phyloP scores from a whole-genome alignment of 2,329 filamentous ascomycete species.

The Teratosphaeria gauchensis region DNA sequence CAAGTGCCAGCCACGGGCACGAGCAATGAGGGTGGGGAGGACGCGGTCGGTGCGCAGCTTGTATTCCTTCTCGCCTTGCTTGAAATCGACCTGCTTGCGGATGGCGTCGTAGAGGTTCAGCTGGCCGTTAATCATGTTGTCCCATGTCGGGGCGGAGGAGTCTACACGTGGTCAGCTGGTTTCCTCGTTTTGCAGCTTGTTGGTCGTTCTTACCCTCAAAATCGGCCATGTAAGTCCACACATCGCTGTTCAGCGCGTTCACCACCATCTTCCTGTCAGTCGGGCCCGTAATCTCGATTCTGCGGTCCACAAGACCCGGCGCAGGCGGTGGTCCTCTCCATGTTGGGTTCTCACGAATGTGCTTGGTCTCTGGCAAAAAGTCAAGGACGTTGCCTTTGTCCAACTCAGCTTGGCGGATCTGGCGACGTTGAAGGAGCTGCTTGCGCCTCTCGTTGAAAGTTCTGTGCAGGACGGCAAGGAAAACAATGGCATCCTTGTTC shows the following conservation, averaged over 20 bases:
- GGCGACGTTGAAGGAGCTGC: conserved; percentile 74
- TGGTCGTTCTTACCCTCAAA: conserved; percentile 67
- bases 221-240: conserved; percentile 99
- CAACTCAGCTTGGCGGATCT: conserved; percentile 80
- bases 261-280: conserved; percentile 99
- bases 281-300: conserved; percentile 94
- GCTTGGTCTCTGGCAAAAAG: conserved; percentile 90
- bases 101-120: conserved; percentile 96
- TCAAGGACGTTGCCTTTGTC: conserved; percentile 83
- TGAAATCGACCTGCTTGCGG: conserved; percentile 90
- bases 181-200: not conserved
- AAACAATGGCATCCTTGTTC: conserved; percentile 79
- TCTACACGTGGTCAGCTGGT: conserved; percentile 43
- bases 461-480: conserved; percentile 88
- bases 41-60: conserved; percentile 86
- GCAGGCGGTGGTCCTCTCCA: conserved; percentile 91
- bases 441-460: conserved; percentile 89
- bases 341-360: conserved; percentile 85
- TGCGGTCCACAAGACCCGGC: conserved; percentile 82
- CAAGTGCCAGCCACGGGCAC: conserved; percentile 93
- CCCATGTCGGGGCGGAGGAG: conserved; percentile 92
- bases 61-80: conserved; percentile 90
- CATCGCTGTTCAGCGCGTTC: conserved; percentile 89
- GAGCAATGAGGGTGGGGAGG: conserved; percentile 83
- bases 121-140: conserved; percentile 98